A percentile compares a stretch with the other conserved stretches of the same genome.
Conservation (phyloP, 768 basidiomycete species). For the Auricularia heimuer region DNA sequence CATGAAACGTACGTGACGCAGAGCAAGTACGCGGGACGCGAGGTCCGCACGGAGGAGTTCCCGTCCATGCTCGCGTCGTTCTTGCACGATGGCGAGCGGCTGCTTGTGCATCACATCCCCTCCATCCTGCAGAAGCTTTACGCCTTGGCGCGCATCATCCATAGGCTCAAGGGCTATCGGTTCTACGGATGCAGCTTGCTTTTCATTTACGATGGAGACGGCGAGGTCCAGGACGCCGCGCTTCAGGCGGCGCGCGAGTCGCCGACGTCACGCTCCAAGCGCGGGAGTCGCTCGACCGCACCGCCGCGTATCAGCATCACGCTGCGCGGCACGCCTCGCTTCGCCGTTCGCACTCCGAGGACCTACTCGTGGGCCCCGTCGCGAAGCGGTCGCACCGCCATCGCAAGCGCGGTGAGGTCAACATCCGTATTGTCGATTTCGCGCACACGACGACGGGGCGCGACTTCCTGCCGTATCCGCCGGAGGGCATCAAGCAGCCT, state of each 20-base stretch:
- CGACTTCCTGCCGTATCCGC: conserved; percentile 71
- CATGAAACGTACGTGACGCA: conserved; percentile 82
- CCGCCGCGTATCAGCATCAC: conserved; percentile 7
- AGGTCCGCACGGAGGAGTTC: conserved; percentile 81
- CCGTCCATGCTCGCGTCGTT: conserved; percentile 72
- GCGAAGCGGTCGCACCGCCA: conserved; percentile 47
- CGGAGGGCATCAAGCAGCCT: conserved; percentile 18
- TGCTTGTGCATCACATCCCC: conserved; percentile 90
- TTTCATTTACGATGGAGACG: conserved; percentile 95
- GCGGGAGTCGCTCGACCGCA: conserved; percentile 71
- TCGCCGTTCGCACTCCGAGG: conserved; percentile 73
- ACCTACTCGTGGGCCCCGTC: conserved; percentile 58
- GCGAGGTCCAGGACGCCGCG: conserved; percentile 72
- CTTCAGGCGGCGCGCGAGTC: conserved; percentile 52
- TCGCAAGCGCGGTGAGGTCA: conserved; percentile 81
- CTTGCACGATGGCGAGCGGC: conserved; percentile 69
- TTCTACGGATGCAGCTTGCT: conserved; percentile 97
- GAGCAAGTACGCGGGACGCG: conserved; percentile 94
- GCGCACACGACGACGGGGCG: conserved; percentile 94
- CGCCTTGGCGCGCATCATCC: conserved; percentile 84
- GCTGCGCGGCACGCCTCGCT: conserved; percentile 29
- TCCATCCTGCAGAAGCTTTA: conserved; percentile 84
- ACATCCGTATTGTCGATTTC: conserved; percentile 95
- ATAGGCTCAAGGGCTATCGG: conserved; percentile 85
- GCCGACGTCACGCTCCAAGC: conserved; percentile 55